Evolutionary conservation across 2,329 filamentous ascomycete genomes (phyloP), one percentile per base, ranked within the genome.

Genomic region (Annulohypoxylon truncatum): DNA sequence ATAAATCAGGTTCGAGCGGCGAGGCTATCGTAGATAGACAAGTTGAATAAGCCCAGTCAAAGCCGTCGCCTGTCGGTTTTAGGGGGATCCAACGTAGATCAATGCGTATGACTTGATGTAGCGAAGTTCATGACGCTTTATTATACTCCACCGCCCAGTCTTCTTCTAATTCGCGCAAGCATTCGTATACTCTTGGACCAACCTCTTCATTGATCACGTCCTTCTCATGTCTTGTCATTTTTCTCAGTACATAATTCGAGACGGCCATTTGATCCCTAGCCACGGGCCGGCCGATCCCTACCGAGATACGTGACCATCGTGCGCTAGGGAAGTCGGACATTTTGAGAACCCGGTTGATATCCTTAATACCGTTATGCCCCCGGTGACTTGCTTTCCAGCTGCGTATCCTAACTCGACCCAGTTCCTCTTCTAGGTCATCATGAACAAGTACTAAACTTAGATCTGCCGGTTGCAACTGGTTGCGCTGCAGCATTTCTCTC

Each of bases 231-330:
- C 72, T 68, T 8, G 83, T 85, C 83, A 96, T 89, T 73, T 88
- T 87, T 61, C 84, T 84, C 71, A 98, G 80, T 44, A 98, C 94
- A 81, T 95, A 97, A 22, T 87, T 82, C 44, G 90, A 87, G 8
- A 98, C 94, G 1, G 87, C 87, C 38, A 82, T 80, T 20, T 83
- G 82, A 52, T 93, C 89, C 68, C 94, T 84, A 67, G 85, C 90
- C 47, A 81, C 82, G 0, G 95, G 95, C 47, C 96, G 82, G n/a
- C 93, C 94, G 80, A 98, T 97, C 0, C 96, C 96, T 10, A 98
- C 82, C 0, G 92, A 90, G 53, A 98, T 87, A 63, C 92, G 83
- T 68, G 77, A 84, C 81, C 82, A 86, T 12, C 77, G 79, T 0
- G 80, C 79, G 0, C 71, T 75, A 2, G 78, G 77, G 51, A 81